Evolutionary conservation across 306 rosid species (phyloP).

Genomic region (Dalbergia cochinchinensis): DNA sequence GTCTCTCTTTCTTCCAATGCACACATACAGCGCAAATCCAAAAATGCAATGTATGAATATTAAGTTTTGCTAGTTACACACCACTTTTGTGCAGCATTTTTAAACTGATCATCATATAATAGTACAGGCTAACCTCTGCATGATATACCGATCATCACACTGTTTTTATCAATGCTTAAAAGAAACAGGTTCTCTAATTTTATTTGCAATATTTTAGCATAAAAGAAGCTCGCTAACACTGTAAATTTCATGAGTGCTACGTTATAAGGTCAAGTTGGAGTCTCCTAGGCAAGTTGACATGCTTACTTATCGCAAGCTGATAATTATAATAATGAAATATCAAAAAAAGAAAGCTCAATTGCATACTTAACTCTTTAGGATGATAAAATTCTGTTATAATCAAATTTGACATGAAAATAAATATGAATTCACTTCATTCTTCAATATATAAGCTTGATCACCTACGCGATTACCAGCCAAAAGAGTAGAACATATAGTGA

Average conservation of each 20-base stretch:
- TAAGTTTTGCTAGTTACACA: too few species aligned
- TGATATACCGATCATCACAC: too few species aligned
- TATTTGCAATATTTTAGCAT: too few species aligned
- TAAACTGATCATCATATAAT: too few species aligned
- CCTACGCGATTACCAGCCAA: not conserved
- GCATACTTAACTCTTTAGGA: not conserved
- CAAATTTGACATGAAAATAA: slow-evolving; percentile 32
- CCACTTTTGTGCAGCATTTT: too few species aligned
- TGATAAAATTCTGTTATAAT: not conserved
- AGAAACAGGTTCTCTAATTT: too few species aligned
- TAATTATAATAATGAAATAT: not conserved
- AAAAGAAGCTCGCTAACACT: not conserved
- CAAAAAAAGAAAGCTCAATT: not conserved
- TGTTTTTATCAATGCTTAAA: too few species aligned
- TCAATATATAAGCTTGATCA: slow-evolving; percentile 1
- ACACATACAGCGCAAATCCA: not conserved
- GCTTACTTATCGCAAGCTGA: slow-evolving; percentile 12
- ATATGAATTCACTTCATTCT: slow-evolving; percentile 34
- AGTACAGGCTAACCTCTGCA: too few species aligned
- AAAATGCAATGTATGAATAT: slow-evolving; percentile 6
- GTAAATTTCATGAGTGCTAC: slow-evolving; percentile 6
- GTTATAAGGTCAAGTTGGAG: not conserved
- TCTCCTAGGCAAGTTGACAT: slow-evolving; percentile 27
- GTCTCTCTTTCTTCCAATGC: not conserved
- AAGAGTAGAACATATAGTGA: slow-evolving; percentile 2